phyloP scores from a whole-genome alignment of 495 filamentous ascomycete genomes.

The Venustampulla echinocandica region DNA sequence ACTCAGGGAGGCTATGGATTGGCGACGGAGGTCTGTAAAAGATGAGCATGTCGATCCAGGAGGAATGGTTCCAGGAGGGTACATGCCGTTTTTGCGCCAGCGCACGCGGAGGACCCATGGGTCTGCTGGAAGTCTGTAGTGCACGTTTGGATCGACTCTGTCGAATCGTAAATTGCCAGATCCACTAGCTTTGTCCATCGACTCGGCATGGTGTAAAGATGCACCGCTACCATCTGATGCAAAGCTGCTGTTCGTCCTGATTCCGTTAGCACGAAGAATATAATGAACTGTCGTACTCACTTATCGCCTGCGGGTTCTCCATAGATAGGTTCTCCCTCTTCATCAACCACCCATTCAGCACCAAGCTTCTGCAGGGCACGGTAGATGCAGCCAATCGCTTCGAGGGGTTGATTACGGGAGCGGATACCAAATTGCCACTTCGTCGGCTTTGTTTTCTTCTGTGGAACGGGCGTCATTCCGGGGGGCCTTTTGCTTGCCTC shows the following conservation, averaged over 20 bases:
- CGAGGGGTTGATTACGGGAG: conserved; percentile 83
- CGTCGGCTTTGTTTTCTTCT: conserved; percentile 59
- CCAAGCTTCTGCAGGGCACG: conserved; percentile 79
- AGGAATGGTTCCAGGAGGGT: conserved; percentile 28
- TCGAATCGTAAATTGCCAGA: conserved; percentile 15
- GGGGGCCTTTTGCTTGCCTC: conserved; percentile 59
- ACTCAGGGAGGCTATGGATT: conserved; percentile 26
- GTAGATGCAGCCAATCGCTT: conserved; percentile 90
- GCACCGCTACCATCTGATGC: conserved; percentile 20
- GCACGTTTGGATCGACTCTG: conserved; percentile 26
- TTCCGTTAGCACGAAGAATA: conserved; percentile 1
- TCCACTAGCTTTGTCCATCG: conserved; percentile 20
- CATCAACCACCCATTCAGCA: conserved; percentile 67
- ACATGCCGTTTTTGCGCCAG: conserved; percentile 69
- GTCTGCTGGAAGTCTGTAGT: conserved; percentile 79
- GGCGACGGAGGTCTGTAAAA: conserved; percentile 21
- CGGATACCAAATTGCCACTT: conserved; percentile 98
- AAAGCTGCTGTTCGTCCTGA: conserved; percentile 18
- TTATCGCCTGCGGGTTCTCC: conserved; percentile 10
- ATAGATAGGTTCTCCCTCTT: conserved; percentile 34
- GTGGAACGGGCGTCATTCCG: conserved; percentile 48
- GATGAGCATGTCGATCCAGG: conserved; percentile 25
- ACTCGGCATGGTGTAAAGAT: conserved; percentile 27
- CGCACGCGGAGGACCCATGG: conserved; percentile 93
- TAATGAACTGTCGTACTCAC: conserved; percentile 5